Conservation (phyloP, 2,329 filamentous ascomycete species). For the Stachybotrys elegans region DNA sequence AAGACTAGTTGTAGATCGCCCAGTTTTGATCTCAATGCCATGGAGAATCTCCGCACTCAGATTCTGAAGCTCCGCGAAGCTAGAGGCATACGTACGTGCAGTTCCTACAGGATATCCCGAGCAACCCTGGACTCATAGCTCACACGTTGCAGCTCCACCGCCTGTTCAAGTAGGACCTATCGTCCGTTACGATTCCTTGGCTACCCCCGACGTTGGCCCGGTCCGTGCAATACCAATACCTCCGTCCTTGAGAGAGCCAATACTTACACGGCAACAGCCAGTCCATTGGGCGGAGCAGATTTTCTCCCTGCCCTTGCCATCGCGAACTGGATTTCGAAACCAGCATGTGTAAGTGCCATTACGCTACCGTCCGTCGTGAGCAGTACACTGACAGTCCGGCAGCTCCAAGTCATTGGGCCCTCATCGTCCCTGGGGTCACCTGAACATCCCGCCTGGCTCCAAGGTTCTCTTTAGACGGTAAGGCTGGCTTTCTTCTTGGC, state of each 20-base stretch:
- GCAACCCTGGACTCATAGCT: slow-evolving; percentile 3
- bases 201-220: slow-evolving; percentile 10
- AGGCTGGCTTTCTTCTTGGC: no score
- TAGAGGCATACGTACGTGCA: slow-evolving; percentile 45
- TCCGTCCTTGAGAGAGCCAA: slow-evolving; percentile 9
- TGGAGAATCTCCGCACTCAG: slow-evolving; percentile 43
- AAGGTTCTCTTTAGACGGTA: slow-evolving; percentile 53
- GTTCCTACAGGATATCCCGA: neutral
- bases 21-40: slow-evolving; percentile 49
- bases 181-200: slow-evolving; percentile 25
- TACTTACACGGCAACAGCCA: slow-evolving; percentile 26
- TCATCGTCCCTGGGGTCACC: slow-evolving; percentile 35
- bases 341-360: slow-evolving; percentile 21
- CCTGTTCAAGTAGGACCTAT: slow-evolving; percentile 27
- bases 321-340: slow-evolving; percentile 43
- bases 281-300: slow-evolving; percentile 58
- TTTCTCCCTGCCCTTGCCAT: slow-evolving; percentile 49
- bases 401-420: slow-evolving; percentile 45
- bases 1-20: slow-evolving; percentile 28
- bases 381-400: slow-evolving; percentile 4
- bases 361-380: neutral
- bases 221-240: slow-evolving; percentile 17
- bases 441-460: slow-evolving; percentile 40
- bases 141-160: slow-evolving; percentile 25
- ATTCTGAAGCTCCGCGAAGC: slow-evolving; percentile 48